Percentiles rank a stretch among this genome's conserved stretches.
Conservation (phyloP, 164 flowering plant species). For the Vitis rupestris region DNA sequence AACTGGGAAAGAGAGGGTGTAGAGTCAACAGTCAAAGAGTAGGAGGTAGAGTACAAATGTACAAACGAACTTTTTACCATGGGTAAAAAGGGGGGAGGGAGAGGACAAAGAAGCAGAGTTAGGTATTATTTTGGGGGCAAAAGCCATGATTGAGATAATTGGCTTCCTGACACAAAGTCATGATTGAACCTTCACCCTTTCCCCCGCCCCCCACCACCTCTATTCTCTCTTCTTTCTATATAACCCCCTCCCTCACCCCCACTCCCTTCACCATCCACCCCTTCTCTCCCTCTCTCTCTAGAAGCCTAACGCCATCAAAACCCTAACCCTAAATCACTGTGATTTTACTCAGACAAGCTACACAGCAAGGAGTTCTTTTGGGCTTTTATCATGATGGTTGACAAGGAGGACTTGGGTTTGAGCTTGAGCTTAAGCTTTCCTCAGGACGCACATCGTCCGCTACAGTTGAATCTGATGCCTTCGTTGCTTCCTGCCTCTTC, state of each 20-base stretch:
- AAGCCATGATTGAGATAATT: slow-evolving; percentile 56
- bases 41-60: no score
- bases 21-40: no score
- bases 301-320: not conserved
- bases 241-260: slow-evolving; percentile 15
- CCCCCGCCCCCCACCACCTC: slow-evolving; percentile 4
- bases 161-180: slow-evolving; percentile 48
- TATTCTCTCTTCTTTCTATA: slow-evolving; percentile 27
- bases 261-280: not conserved
- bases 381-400: slow-evolving; percentile 35
- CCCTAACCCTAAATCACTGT: not conserved
- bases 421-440: slow-evolving; percentile 53
- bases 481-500: slow-evolving; percentile 14
- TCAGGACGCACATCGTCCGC: slow-evolving; percentile 20
- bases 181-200: slow-evolving; percentile 37
- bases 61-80: slow-evolving; percentile 1
- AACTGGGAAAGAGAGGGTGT: no score
- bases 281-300: not conserved
- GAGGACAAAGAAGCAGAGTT: slow-evolving; percentile 14
- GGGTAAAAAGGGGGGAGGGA: slow-evolving; percentile 5
- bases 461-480: slow-evolving; percentile 55
- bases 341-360: not conserved
- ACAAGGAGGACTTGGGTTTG: slow-evolving; percentile 71
- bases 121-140: slow-evolving; percentile 25
- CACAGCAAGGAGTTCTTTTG: not conserved